Base-by-base conservation (phyloP, 768 basidiomycete genomes). In the Artomyces pyxidatus region DNA sequence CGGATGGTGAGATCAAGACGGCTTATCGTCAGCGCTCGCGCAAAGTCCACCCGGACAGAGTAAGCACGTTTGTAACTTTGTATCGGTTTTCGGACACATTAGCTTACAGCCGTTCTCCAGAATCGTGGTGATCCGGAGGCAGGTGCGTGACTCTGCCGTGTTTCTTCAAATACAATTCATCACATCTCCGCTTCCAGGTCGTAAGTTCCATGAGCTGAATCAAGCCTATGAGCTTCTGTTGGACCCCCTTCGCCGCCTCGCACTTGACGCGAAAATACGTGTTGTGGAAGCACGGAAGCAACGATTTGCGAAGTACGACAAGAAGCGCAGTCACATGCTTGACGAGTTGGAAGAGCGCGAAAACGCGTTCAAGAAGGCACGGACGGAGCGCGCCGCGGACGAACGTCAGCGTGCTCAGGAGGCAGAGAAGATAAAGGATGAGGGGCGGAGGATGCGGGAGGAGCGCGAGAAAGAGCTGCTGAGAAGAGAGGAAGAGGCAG, bases 1-100 rank as follows among this genome's bases (percentile, higher is more conserved):
- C 83, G 26, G 87, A 90, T 50, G 75, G 78, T 44, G 88, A 89
- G 54, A 86, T 92, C 46, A 75, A 78, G 49, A 86, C 81, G 3
- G 87, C 88, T 0, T 92, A 90, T 57, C 76, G 88, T 35, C 74
- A 86, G 50, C 72, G 78, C 25, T 90, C 89, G 1, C 73, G 88
- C 58, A 90, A 88, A 68, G 86, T 90, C 29, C 89, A 92, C 66
- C 89, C 89, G 25, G 89, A 91, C 61, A 78, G 87, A 60, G 88
- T 88, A 56, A 53, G 78, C 73, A 52, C 22, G n/a, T 47, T 30
- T 41, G 30, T 22, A 35, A 50, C 19, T 3, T 22, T 17, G 45
- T 16, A 26, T 51, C 11, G 22, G 9, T 11, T 37, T 2, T 30
- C 26, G 14, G 6, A 16, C 30, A 35, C 56, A 22, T 37, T 45